Percentiles rank a stretch among this genome's conserved stretches.
Evolutionary conservation across 2,329 filamentous ascomycete species (phyloP).

Genomic region (Purpureocillium takamizusanense): DNA sequence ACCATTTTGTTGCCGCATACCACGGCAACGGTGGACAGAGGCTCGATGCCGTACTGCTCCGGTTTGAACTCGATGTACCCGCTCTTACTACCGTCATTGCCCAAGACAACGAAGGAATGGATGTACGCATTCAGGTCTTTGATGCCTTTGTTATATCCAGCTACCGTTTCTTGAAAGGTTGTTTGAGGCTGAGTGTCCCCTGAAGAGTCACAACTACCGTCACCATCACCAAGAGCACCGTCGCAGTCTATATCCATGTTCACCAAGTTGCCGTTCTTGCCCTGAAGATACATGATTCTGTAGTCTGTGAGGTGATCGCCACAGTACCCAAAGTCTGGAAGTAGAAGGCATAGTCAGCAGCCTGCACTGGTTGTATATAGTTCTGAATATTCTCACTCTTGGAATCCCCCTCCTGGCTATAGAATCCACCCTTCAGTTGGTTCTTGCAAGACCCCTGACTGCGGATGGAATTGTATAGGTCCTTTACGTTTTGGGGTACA

Average conservation of each 20-base stretch:
- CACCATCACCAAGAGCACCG: slow-evolving; percentile 28
- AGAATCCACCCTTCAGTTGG: slow-evolving; percentile 21
- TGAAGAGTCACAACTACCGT: slow-evolving; percentile 27
- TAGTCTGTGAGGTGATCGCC: slow-evolving; percentile 26
- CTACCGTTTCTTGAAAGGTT: slow-evolving; percentile 29
- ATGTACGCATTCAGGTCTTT: slow-evolving; percentile 40
- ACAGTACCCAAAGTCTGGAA: slow-evolving; percentile 22
- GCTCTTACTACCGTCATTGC: slow-evolving; percentile 29
- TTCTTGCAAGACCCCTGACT: slow-evolving; percentile 18
- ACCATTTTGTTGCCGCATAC: slow-evolving; percentile 41
- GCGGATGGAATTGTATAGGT: slow-evolving; percentile 21
- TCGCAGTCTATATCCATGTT: slow-evolving; percentile 40
- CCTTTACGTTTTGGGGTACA: slow-evolving; percentile 15
- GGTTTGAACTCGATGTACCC: slow-evolving; percentile 31
- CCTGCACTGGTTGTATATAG: background rate
- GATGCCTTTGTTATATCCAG: slow-evolving; percentile 23
- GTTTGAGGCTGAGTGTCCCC: slow-evolving; percentile 32
- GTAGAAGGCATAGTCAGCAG: background rate
- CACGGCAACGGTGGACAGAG: slow-evolving; percentile 44
- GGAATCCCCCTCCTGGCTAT: slow-evolving; percentile 16
- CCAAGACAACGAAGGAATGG: slow-evolving; percentile 46
- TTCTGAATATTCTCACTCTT: slow-evolving; percentile 9
- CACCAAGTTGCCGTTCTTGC: slow-evolving; percentile 18
- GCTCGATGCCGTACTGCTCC: slow-evolving; percentile 28
- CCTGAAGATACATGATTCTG: slow-evolving; percentile 36